phyloP scores from a whole-genome alignment of 2,329 filamentous ascomycete genomes.

The Ophiostoma piceae region DNA sequence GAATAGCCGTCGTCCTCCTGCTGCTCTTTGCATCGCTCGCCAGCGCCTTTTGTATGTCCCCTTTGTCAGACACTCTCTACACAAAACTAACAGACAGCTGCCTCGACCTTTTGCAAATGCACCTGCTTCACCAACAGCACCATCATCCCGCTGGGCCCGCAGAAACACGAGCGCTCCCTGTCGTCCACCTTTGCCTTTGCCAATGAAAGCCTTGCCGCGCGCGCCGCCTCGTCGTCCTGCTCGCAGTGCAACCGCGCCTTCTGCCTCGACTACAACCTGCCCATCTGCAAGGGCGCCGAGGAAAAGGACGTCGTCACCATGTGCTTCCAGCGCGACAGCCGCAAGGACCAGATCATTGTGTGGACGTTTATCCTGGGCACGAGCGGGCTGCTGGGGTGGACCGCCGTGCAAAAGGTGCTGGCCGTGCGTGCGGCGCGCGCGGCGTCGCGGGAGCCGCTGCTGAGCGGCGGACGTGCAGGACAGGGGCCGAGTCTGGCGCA shows the following conservation, averaged over 20 bases:
- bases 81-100: slow-evolving; percentile 40
- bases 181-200: slow-evolving; percentile 13
- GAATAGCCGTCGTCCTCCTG: slow-evolving; percentile 36
- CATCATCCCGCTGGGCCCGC: slow-evolving; percentile 56
- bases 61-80: neutral
- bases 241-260: slow-evolving; percentile 61
- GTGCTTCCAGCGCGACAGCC: slow-evolving; percentile 63
- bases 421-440: slow-evolving; percentile 19
- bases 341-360: slow-evolving; percentile 62
- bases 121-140: slow-evolving; percentile 66
- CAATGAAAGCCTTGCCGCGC: slow-evolving; percentile 22
- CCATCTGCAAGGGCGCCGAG: slow-evolving; percentile 57
- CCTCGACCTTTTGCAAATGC: slow-evolving; percentile 64
- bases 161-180: slow-evolving; percentile 31
- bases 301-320: slow-evolving; percentile 58
- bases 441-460: neutral
- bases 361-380: slow-evolving; percentile 59
- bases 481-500: neutral
- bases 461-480: neutral
- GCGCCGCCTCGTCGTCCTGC: slow-evolving; percentile 46
- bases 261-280: slow-evolving; percentile 55
- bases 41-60: slow-evolving; percentile 41
- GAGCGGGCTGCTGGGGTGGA: slow-evolving; percentile 55
- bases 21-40: slow-evolving; percentile 35
- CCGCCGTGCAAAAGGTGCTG: slow-evolving; percentile 40